Base-by-base conservation (phyloP, 2,329 filamentous ascomycete genomes). In the Lachnellula cervina region DNA sequence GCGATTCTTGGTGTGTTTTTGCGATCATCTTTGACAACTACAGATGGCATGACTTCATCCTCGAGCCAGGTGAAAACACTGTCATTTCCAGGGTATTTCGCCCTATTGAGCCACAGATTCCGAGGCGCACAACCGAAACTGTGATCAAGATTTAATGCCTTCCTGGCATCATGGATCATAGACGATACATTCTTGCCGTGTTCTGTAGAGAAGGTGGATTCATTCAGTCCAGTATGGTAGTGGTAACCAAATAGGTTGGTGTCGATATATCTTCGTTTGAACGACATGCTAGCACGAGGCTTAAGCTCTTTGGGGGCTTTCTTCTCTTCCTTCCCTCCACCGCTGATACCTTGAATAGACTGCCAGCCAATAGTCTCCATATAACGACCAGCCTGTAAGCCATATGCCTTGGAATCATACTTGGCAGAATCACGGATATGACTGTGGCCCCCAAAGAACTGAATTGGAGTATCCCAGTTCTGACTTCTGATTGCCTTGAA, bases 311-410 rank as follows among this genome's bases (percentile, higher is more conserved):
- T 62, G 7, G 53, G 60, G 57, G 60, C 59, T 25, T 58, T 62
- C 17, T 40, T 40, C 37, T 64, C 62, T 49, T 68, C 66, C 13
- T 65, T 67, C 9, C 57, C 60, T 28, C 62, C 64, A n/a, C 55
- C 58, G n/a, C 59, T 61, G 5, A 70, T 64, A 9, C 90, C 90
- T 55, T 87, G 80, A 46, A 97, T 84, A 0, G 91, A 96, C 81
- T 94, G 84, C 80, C 94, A 97, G 2, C 93, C 93, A 49, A 97
- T 86, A 0, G 93, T 97, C 75, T 97, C 93, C 77, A 97, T 88
- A 71, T 97, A 97, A 0, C 93, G 82, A 4, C 93, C 93, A 64
- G 89, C 94, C 42, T 91, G 91, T 5, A 97, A 76, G 1, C 87
- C 92, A 59, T 88, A 86, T 0, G 92, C 84, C 52, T 84, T 86